Evolutionary conservation across 2,329 filamentous ascomycete genomes (phyloP).

Genomic region (Parastagonospora nodorum): DNA sequence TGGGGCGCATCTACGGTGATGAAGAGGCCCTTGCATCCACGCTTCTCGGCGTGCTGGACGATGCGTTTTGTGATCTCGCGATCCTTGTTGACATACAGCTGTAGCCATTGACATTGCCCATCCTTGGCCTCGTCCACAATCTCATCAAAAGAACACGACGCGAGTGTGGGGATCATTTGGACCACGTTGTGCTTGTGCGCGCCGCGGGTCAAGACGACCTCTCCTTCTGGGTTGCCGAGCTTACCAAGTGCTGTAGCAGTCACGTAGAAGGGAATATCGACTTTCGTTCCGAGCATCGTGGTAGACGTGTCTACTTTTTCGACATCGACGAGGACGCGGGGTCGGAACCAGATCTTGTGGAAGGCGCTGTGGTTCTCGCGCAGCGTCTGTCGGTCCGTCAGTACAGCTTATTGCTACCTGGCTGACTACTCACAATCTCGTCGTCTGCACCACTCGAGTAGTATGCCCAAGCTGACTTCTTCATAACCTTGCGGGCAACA

Average conservation of each 20-base stretch:
- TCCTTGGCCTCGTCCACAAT: constrained; percentile 83
- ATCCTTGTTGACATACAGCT: constrained; percentile 96
- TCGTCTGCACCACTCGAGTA: constrained; percentile 94
- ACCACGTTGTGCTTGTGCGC: constrained; percentile 86
- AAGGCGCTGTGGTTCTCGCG: constrained; percentile 95
- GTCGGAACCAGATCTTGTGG: constrained; percentile 97
- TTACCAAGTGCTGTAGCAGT: constrained; percentile 96
- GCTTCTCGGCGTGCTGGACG: constrained; percentile 85
- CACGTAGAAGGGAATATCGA: constrained; percentile 89
- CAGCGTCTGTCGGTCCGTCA: constrained; percentile 67
- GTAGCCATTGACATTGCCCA: constrained; percentile 92
- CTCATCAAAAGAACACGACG: constrained; percentile 96
- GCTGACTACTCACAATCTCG: constrained; percentile 69
- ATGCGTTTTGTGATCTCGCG: constrained; percentile 87
- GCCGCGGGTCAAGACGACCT: constrained; percentile 86
- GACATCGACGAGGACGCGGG: constrained; percentile 85
- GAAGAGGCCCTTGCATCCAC: constrained; percentile 94
- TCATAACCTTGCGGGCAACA: constrained; percentile 87
- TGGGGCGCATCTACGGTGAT: constrained; percentile 98
- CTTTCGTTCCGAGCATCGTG: constrained; percentile 89
- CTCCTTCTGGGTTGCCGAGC: constrained; percentile 89
- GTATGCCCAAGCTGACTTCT: constrained; percentile 96
- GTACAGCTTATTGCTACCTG: background rate
- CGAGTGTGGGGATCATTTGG: constrained; percentile 98
- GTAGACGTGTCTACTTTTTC: constrained; percentile 84